Percentiles rank a stretch among this genome's conserved stretches.
Conservation (phyloP, 192 early-diverging fungal species). For the Linnemannia hyalina region DNA sequence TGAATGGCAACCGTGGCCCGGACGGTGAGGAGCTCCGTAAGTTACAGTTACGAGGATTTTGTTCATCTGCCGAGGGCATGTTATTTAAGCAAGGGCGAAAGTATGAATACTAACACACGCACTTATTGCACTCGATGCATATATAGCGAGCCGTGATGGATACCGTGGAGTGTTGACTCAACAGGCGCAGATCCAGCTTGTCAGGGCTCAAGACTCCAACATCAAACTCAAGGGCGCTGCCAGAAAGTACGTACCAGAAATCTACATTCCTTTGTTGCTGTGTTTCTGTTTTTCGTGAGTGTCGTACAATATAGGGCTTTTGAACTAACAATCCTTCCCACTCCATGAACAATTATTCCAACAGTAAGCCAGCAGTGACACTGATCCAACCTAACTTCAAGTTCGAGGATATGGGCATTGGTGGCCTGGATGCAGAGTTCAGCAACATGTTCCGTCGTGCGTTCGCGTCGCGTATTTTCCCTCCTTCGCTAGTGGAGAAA, state of each 20-base stretch:
- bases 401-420: conserved; percentile 98
- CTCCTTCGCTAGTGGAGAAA: conserved; percentile 91
- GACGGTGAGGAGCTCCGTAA: conserved; percentile 34
- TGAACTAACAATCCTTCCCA: neutral
- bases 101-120: neutral
- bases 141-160: conserved; percentile 16
- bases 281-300: neutral
- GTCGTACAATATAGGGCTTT: neutral
- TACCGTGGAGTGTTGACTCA: conserved; percentile 81
- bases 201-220: conserved; percentile 77
- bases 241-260: conserved; percentile 56
- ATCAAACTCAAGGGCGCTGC: conserved; percentile 80
- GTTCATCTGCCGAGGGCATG: neutral
- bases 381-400: conserved; percentile 96
- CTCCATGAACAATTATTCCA: neutral
- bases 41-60: neutral
- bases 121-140: neutral
- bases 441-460: conserved; percentile 95
- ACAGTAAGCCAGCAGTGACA: conserved; percentile 73
- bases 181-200: conserved; percentile 77
- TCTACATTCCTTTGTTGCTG: conserved; percentile 9
- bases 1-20: conserved; percentile 50
- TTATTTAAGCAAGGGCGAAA: too few relatives aligned
- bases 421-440: conserved; percentile 96
- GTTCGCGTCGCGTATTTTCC: conserved; percentile 97